Evolutionary conservation across 2,329 filamentous ascomycete species (phyloP).

Genomic region (Penicillium sp.): DNA sequence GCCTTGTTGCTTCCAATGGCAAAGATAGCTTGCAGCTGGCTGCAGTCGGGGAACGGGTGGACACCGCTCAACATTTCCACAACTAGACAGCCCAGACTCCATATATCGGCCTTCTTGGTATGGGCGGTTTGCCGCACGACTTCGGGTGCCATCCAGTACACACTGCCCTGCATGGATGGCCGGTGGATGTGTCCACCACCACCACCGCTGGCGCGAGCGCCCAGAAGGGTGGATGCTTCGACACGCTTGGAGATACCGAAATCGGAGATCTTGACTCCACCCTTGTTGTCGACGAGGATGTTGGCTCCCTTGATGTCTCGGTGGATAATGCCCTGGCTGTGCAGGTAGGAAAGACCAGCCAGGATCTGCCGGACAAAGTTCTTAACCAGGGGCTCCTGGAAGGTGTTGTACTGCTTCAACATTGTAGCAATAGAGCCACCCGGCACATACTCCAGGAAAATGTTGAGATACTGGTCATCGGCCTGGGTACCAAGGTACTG

Average conservation of each 20-base stretch:
- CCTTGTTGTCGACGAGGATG: conserved; percentile 97
- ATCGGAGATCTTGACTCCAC: conserved; percentile 97
- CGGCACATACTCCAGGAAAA: conserved; percentile 98
- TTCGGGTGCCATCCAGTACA: conserved; percentile 99
- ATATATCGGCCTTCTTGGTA: conserved; percentile 97
- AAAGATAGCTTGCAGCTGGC: conserved; percentile 96
- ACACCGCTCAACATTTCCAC: conserved; percentile 99
- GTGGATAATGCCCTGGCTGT: conserved; percentile 93
- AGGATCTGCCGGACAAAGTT: conserved; percentile 97
- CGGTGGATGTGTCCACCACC: conserved; percentile 47
- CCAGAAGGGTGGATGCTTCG: conserved; percentile 78
- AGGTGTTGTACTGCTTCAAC: conserved; percentile 95
- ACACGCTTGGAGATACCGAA: conserved; percentile 98
- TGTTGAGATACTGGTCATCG: conserved; percentile 87
- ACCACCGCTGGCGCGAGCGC: conserved; percentile 37
- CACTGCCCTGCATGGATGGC: conserved; percentile 85
- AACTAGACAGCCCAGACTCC: conserved; percentile 92
- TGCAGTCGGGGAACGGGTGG: conserved; percentile 95
- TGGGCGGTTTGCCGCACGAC: conserved; percentile 97
- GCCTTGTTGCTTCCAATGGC: conserved; percentile 90
- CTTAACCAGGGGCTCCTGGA: conserved; percentile 86
- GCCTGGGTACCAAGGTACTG: conserved; percentile 95
- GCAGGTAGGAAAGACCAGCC: conserved; percentile 85
- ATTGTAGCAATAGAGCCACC: conserved; percentile 97
- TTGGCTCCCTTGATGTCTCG: conserved; percentile 99